Conservation (phyloP, 176 grass and related monocot species). For the Oryza nivara region DNA sequence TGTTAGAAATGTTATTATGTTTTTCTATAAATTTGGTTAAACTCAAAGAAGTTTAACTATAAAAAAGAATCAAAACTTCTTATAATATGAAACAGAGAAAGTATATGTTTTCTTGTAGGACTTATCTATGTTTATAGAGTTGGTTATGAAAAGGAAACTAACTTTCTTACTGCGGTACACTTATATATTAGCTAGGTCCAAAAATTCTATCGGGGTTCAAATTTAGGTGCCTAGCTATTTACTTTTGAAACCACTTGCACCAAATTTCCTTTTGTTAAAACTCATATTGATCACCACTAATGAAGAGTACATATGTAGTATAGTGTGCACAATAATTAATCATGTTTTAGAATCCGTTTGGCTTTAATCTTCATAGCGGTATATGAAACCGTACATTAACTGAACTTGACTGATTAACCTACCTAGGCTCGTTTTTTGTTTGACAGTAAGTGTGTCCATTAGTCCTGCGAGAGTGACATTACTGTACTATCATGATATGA, state of each 20-base stretch:
- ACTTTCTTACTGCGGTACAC: no score
- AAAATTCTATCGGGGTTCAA: background rate
- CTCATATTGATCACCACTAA: background rate
- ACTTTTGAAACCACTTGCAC: background rate
- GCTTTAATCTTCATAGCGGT: background rate
- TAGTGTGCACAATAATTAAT: background rate
- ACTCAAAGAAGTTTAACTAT: no score
- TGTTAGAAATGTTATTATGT: no score
- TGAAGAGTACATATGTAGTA: background rate
- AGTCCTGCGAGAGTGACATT: constrained; percentile 10
- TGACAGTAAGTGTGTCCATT: constrained; percentile 12
- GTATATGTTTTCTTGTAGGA: no score
- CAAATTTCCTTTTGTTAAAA: background rate
- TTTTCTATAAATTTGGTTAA: no score
- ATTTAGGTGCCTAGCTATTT: background rate
- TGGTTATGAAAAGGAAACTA: no score
- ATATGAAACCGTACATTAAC: background rate
- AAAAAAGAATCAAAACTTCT: no score
- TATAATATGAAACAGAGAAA: no score
- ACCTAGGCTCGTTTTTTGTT: background rate
- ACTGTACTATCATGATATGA: constrained; percentile 28
- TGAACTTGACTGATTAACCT: background rate
- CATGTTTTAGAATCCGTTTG: background rate
- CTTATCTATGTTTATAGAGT: no score
- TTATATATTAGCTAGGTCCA: background rate